phyloP scores from a whole-genome alignment of 78 protist genomes.

The Chrysochromulina tobinii region DNA sequence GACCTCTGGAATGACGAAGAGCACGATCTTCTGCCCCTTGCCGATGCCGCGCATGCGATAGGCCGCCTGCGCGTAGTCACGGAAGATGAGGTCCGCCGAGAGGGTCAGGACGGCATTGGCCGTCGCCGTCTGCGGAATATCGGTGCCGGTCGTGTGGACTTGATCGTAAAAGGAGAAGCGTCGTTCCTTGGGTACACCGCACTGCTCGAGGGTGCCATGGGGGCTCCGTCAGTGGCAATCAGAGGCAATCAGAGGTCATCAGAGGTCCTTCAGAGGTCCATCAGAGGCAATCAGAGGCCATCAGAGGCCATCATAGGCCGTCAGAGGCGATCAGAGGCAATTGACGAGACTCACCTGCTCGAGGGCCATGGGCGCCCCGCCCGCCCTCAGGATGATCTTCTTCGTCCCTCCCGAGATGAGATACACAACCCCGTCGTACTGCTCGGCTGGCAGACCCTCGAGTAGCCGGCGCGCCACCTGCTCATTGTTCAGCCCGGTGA shows the following conservation, averaged over 20 bases:
- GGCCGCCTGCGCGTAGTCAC: slow-evolving; percentile 66
- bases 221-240: too few species aligned
- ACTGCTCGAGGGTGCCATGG: not conserved
- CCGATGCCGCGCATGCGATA: slow-evolving; percentile 67
- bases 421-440: not conserved
- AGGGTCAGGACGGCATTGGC: slow-evolving; percentile 58
- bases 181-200: slow-evolving; percentile 32
- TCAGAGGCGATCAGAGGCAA: too few species aligned
- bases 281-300: too few species aligned
- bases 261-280: too few species aligned
- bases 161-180: slow-evolving; percentile 65
- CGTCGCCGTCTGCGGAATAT: slow-evolving; percentile 31
- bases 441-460: not conserved
- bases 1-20: slow-evolving; percentile 55
- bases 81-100: slow-evolving; percentile 63
- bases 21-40: slow-evolving; percentile 50
- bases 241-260: too few species aligned
- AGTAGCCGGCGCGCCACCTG: slow-evolving; percentile 22
- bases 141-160: slow-evolving; percentile 59
- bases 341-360: not conserved
- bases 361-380: not conserved
- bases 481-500: slow-evolving; percentile 59
- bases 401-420: not conserved
- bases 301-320: too few species aligned
- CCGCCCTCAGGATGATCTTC: not conserved